Evolutionary conservation across 805 yeast genomes (phyloP).

Genomic region (Candida silvicultrix): DNA sequence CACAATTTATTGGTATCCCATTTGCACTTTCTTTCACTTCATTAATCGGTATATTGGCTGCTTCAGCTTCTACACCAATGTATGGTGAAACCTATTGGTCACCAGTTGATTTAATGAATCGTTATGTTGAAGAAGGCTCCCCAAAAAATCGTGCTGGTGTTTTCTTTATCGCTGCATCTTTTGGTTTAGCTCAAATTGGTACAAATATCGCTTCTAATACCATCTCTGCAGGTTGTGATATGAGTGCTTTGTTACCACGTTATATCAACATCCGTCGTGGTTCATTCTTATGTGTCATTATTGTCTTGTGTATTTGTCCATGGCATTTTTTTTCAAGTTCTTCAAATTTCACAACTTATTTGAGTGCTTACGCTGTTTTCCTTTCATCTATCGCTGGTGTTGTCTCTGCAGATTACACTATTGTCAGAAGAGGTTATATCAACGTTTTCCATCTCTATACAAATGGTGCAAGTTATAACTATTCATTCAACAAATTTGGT

Average conservation of each 20-base stretch:
- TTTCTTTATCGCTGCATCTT: conserved; percentile 60
- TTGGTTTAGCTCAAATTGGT: conserved; percentile 70
- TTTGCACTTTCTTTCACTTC: conserved; percentile 74
- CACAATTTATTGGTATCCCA: conserved; percentile 67
- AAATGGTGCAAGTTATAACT: conserved; percentile 31
- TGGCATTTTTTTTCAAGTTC: conserved; percentile 71
- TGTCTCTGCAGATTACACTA: conserved; percentile 54
- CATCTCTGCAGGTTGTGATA: conserved; percentile 62
- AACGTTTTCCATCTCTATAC: conserved; percentile 54
- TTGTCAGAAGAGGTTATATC: conserved; percentile 63
- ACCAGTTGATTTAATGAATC: conserved; percentile 61
- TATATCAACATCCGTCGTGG: conserved; percentile 71
- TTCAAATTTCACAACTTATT: conserved; percentile 63
- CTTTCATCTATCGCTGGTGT: conserved; percentile 74
- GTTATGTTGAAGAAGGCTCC: conserved; percentile 49
- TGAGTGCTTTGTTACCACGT: conserved; percentile 57
- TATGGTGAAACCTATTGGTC: conserved; percentile 76
- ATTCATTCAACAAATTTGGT: conserved; percentile 55
- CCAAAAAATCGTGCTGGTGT: conserved; percentile 69
- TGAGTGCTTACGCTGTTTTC: conserved; percentile 75
- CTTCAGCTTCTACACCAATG: conserved; percentile 66
- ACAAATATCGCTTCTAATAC: conserved; percentile 69
- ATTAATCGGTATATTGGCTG: conserved; percentile 76
- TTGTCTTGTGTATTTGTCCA: conserved; percentile 72
- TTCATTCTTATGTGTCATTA: conserved; percentile 64